Conservation (phyloP, 1,284 basidiomycete genomes). For the Fomitopsis schrenkii region DNA sequence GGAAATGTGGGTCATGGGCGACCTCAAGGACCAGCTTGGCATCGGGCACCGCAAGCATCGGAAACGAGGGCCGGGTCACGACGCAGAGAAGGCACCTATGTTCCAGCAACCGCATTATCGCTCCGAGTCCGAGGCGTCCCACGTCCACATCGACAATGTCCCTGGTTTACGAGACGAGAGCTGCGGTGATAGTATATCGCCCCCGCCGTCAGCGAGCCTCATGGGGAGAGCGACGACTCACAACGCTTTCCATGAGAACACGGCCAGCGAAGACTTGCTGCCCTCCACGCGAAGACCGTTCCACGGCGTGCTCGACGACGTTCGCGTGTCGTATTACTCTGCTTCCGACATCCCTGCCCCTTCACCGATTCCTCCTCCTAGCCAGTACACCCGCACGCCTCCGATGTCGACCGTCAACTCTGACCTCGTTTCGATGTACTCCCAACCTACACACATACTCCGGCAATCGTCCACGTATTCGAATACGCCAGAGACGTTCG, state of each 20-base stretch:
- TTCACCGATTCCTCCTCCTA: constrained; percentile 50
- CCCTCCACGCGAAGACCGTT: constrained; percentile 12
- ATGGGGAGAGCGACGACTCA: constrained; percentile 16
- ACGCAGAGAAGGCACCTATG: constrained; percentile 64
- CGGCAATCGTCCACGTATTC: constrained; percentile 8
- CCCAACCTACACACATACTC: constrained; percentile 10
- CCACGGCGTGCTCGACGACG: constrained; percentile 21
- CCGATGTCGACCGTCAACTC: constrained; percentile 26
- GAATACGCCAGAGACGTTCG: constrained; percentile 33
- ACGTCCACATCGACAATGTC: constrained; percentile 17
- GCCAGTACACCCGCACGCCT: constrained; percentile 26
- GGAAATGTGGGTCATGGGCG: constrained; percentile 85
- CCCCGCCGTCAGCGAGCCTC: constrained; percentile 17
- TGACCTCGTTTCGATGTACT: constrained; percentile 17
- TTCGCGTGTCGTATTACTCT: constrained; percentile 63
- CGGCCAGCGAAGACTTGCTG: constrained; percentile 12
- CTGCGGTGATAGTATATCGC: constrained; percentile 17
- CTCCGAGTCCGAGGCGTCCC: constrained; percentile 56
- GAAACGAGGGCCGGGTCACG: constrained; percentile 25
- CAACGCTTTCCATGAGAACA: constrained; percentile 9
- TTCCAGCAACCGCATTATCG: constrained; percentile 59
- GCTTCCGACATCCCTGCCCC: constrained; percentile 59
- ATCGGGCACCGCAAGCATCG: constrained; percentile 53
- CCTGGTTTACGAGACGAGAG: constrained; percentile 4
- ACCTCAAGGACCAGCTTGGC: constrained; percentile 81